Percentiles rank a stretch among this genome's conserved stretches.
Evolutionary conservation across 2,329 filamentous ascomycete genomes (phyloP).

Genomic region (Tolypocladium tundrense): DNA sequence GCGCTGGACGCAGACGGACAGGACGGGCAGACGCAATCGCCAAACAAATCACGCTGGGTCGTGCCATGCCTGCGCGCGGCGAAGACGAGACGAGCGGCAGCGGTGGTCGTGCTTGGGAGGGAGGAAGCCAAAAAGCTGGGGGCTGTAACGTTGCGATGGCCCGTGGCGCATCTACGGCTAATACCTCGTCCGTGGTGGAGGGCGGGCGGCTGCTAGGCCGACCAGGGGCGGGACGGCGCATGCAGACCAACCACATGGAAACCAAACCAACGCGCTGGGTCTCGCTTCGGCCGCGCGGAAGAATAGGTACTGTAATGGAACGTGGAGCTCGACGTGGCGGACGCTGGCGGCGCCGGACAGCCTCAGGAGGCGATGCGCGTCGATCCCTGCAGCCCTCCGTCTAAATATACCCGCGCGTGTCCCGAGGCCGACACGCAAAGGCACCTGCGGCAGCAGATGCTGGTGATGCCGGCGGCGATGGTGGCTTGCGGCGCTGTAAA

Average conservation of each 20-base stretch:
- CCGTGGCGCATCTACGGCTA: background rate
- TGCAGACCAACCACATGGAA: too few species aligned
- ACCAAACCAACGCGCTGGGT: background rate
- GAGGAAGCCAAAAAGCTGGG: constrained; percentile 5
- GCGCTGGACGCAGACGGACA: background rate
- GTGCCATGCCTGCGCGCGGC: background rate
- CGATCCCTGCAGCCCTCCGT: background rate
- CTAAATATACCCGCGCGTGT: too few species aligned
- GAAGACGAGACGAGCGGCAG: background rate
- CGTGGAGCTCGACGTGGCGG: background rate
- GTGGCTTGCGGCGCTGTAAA: background rate
- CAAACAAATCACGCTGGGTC: background rate
- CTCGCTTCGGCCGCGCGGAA: background rate
- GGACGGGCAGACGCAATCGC: background rate
- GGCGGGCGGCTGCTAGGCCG: background rate
- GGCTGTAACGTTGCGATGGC: constrained; percentile 14
- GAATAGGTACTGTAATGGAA: background rate
- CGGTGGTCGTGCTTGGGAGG: background rate
- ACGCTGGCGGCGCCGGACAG: too few species aligned
- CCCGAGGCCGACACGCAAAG: too few species aligned
- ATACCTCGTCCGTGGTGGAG: background rate
- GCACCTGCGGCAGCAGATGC: background rate
- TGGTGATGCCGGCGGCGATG: background rate
- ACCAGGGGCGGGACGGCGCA: background rate
- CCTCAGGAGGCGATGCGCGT: background rate